phyloP scores from a whole-genome alignment of 371 early-diverging fungal species.

The Rhizomucor miehei region DNA sequence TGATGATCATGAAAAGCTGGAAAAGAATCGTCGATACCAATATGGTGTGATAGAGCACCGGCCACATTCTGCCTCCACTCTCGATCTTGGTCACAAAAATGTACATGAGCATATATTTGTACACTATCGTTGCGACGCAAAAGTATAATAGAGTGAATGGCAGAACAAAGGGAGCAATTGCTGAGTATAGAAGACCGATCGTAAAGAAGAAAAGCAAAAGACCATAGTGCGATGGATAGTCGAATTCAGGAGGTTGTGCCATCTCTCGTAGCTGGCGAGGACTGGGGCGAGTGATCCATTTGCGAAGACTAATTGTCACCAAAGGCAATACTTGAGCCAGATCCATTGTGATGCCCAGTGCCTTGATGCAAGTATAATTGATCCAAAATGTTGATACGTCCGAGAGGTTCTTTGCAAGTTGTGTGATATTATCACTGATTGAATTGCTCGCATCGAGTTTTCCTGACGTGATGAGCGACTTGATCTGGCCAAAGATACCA shows the following conservation, averaged over 20 bases:
- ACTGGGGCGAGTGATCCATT: slow-evolving; percentile 62
- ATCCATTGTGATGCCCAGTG: slow-evolving; percentile 55
- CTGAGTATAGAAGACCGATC: slow-evolving; percentile 72
- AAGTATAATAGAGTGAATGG: slow-evolving; percentile 74
- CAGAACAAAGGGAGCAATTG: slow-evolving; percentile 76
- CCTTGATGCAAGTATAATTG: slow-evolving; percentile 61
- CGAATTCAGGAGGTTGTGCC: slow-evolving; percentile 70
- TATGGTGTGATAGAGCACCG: slow-evolving; percentile 67
- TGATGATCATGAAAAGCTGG: slow-evolving; percentile 68
- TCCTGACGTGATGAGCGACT: slow-evolving; percentile 33
- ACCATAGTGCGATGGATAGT: slow-evolving; percentile 71
- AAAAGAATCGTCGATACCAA: slow-evolving; percentile 60
- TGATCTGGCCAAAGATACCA: slow-evolving; percentile 52
- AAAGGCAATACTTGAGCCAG: slow-evolving; percentile 71
- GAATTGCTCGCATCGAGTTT: slow-evolving; percentile 18
- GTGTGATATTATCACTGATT: slow-evolving; percentile 21
- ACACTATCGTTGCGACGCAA: slow-evolving; percentile 63
- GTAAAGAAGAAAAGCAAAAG: slow-evolving; percentile 73
- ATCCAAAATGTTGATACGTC: slow-evolving; percentile 65
- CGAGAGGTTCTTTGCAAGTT: slow-evolving; percentile 39
- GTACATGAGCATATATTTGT: slow-evolving; percentile 66
- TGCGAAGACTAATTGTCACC: slow-evolving; percentile 50
- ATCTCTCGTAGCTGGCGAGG: slow-evolving; percentile 67
- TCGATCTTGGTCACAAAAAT: slow-evolving; percentile 62
- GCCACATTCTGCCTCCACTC: slow-evolving; percentile 76